These are phyloP conservation scores for Tirmania nivea DNA, from an alignment of 495 filamentous ascomycete species.

Conservation along the genomic window DNA sequence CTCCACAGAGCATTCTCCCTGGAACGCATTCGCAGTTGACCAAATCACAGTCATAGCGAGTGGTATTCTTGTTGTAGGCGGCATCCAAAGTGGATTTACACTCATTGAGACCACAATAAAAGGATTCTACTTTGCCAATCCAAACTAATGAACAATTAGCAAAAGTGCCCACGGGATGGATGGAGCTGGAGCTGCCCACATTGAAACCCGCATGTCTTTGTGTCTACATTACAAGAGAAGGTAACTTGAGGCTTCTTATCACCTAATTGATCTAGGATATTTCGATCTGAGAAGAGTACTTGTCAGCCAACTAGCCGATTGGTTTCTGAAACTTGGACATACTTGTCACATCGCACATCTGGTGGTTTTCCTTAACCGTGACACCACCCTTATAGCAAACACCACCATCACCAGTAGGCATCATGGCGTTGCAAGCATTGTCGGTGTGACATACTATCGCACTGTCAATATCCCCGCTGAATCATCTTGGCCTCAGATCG, in stretches of 20 bases:
- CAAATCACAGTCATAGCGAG: constrained; percentile 62
- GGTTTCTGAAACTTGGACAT: constrained; percentile 2
- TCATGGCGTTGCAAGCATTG: constrained; percentile 62
- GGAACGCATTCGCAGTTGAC: constrained; percentile 73
- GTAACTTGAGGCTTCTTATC: constrained; percentile 74
- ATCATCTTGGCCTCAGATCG: constrained; percentile 72
- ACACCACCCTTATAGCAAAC: constrained; percentile 83
- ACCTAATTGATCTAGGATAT: constrained; percentile 72
- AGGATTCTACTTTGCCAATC: constrained; percentile 83
- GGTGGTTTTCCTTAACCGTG: constrained; percentile 80
- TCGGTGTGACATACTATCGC: constrained; percentile 81
- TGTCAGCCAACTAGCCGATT: too few species aligned
- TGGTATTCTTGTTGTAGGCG: constrained; percentile 51
- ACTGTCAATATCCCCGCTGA: constrained; percentile 59
- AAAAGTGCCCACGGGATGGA: background rate
- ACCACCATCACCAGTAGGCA: constrained; percentile 52
- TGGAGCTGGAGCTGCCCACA: constrained; percentile 30
- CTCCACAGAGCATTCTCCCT: constrained; percentile 80
- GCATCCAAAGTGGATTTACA: constrained; percentile 52
- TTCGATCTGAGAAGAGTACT: constrained; percentile 22
- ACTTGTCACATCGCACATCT: constrained; percentile 97
- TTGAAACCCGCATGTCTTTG: constrained; percentile 63
- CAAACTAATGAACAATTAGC: constrained; percentile 45
- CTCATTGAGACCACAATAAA: constrained; percentile 74
- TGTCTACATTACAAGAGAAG: constrained; percentile 53